phyloP scores from a whole-genome alignment of 306 rosid species.

The Trifolium fragiferum region DNA sequence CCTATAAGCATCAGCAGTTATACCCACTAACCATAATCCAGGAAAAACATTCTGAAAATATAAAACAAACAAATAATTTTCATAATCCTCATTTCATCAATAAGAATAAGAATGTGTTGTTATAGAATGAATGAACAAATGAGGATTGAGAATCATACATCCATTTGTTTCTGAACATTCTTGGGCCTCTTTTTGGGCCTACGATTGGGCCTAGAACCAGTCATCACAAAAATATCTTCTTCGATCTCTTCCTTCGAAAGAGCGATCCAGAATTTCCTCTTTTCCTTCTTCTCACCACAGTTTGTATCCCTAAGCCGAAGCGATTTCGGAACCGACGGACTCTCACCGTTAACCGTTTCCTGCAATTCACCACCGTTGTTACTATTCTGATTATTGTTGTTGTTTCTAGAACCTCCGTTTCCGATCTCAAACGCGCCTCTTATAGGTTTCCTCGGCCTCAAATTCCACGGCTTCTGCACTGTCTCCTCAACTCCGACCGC shows the following conservation, averaged over 20 bases:
- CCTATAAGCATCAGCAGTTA: constrained; percentile 69
- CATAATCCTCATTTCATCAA: background rate
- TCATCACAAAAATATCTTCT: constrained; percentile 86
- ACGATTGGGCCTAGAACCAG: constrained; percentile 86
- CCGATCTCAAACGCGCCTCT: constrained; percentile 52
- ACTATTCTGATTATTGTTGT: background rate
- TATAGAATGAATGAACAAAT: background rate
- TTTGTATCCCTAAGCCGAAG: constrained; percentile 70
- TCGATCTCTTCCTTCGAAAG: constrained; percentile 93
- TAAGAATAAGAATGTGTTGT: background rate
- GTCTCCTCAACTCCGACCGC: constrained; percentile 14
- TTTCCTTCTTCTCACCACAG: constrained; percentile 74
- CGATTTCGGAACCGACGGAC: constrained; percentile 64
- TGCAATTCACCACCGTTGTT: constrained; percentile 47
- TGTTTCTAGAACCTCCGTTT: constrained; percentile 43
- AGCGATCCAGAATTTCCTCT: constrained; percentile 95
- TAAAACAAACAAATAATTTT: background rate
- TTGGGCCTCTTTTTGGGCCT: constrained; percentile 88
- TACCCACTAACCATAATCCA: constrained; percentile 90
- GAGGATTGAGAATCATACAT: constrained; percentile 48
- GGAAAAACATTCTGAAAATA: constrained; percentile 73
- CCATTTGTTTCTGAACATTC: constrained; percentile 92
- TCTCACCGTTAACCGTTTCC: constrained; percentile 56
- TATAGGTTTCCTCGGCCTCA: constrained; percentile 68
- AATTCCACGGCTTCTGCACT: constrained; percentile 64